phyloP scores from a whole-genome alignment of 805 yeast genomes.

The Zygoascus tannicola region DNA sequence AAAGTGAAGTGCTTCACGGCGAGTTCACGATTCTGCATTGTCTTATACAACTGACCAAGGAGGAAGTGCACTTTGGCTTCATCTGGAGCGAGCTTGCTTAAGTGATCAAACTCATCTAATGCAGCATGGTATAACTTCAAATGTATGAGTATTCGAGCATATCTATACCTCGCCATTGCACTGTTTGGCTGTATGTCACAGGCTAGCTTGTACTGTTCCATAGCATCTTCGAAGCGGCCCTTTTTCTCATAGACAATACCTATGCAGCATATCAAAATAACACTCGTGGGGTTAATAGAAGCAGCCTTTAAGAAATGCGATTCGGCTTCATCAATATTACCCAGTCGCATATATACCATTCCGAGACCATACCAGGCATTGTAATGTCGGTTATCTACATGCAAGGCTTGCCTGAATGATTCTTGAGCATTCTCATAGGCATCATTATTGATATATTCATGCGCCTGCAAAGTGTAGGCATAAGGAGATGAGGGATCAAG shows the following conservation, averaged over 20 bases:
- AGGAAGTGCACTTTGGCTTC: constrained; percentile 90
- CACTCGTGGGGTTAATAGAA: constrained; percentile 81
- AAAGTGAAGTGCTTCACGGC: constrained; percentile 82
- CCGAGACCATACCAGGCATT: constrained; percentile 96
- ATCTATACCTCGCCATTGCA: constrained; percentile 79
- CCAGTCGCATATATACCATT: constrained; percentile 80
- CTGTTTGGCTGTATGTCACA: constrained; percentile 74
- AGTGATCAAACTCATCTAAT: constrained; percentile 58
- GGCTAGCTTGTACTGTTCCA: constrained; percentile 75
- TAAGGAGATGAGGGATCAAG: constrained; percentile 66
- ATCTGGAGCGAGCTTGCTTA: constrained; percentile 77
- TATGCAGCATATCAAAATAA: constrained; percentile 81
- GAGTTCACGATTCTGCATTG: constrained; percentile 58
- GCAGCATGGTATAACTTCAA: constrained; percentile 68
- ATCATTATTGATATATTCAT: constrained; percentile 80
- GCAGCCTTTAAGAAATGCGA: constrained; percentile 81
- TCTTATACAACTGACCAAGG: constrained; percentile 76
- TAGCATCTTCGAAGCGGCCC: constrained; percentile 59
- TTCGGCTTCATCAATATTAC: constrained; percentile 76
- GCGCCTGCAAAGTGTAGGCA: constrained; percentile 90
- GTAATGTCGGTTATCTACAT: constrained; percentile 73
- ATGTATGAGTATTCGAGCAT: constrained; percentile 69
- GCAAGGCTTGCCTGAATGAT: constrained; percentile 68
- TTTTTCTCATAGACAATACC: constrained; percentile 86
- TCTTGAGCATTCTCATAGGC: constrained; percentile 83